Percentiles rank a stretch among this genome's conserved stretches.
Evolutionary conservation across 768 basidiomycete genomes (phyloP).

Genomic region (Lactarius evosmus): DNA sequence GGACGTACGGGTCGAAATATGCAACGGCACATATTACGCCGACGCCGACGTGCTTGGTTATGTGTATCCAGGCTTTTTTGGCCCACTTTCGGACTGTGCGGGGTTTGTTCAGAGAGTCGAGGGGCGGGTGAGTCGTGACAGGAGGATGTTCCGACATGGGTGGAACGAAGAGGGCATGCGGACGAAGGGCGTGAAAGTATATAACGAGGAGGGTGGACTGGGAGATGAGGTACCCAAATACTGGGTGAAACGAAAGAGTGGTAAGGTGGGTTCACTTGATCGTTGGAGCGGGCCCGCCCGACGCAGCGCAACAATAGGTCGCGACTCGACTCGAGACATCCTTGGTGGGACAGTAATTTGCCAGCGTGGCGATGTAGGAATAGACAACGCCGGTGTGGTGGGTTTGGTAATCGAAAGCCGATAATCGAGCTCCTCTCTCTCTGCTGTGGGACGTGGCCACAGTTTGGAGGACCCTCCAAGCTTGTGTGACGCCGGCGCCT

Average conservation of each 20-base stretch:
- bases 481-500: background rate
- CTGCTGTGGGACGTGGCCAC: background rate
- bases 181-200: background rate
- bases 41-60: conserved; percentile 67
- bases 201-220: conserved; percentile 7
- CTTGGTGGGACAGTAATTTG: background rate
- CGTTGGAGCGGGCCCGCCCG: background rate
- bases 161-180: conserved; percentile 18
- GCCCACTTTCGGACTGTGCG: conserved; percentile 1
- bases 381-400: background rate
- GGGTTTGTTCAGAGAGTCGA: background rate
- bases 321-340: background rate
- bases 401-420: background rate
- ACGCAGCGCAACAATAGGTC: background rate
- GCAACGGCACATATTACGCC: conserved; percentile 87
- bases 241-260: conserved; percentile 26
- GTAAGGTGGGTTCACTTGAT: conserved; percentile 5
- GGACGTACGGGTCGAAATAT: conserved; percentile 79
- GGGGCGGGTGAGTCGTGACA: conserved; percentile 3
- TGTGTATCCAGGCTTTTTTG: conserved; percentile 39
- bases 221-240: conserved; percentile 10
- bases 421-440: background rate
- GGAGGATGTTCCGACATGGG: conserved; percentile 18
- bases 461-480: background rate
- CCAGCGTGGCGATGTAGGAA: background rate